These are phyloP conservation scores for Fusarium duplospermum DNA, from an alignment of 2,329 filamentous ascomycete genomes.

Conservation along the genomic window DNA sequence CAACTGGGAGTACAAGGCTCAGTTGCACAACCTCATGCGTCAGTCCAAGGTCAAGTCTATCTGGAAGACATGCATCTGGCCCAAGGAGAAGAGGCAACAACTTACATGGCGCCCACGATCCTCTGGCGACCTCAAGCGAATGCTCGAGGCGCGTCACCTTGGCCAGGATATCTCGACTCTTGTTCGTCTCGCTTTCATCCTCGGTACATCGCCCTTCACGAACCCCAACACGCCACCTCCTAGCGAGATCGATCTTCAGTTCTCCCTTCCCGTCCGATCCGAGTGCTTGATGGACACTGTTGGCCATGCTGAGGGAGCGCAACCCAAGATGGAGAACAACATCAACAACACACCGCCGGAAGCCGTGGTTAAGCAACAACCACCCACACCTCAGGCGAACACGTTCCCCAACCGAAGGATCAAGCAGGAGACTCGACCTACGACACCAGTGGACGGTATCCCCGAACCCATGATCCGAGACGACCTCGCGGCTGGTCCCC, in stretches of 20 bases:
- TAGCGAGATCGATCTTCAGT: conserved; percentile 54
- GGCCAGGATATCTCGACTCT: conserved; percentile 54
- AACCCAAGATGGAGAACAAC: conserved; percentile 43
- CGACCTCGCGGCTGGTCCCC: conserved; percentile 50
- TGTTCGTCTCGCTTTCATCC: conserved; percentile 57
- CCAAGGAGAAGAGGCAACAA: conserved; percentile 55
- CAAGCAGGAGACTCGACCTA: conserved; percentile 51
- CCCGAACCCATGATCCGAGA: conserved; percentile 49
- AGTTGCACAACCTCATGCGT: conserved; percentile 58
- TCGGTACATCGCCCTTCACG: conserved; percentile 56
- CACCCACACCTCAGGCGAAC: conserved; percentile 46
- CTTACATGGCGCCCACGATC: conserved; percentile 56
- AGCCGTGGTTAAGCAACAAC: conserved; percentile 43
- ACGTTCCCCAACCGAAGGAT: conserved; percentile 48
- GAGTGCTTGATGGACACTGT: conserved; percentile 51
- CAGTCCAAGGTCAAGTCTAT: conserved; percentile 56
- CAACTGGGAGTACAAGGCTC: conserved; percentile 57
- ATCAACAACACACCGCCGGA: conserved; percentile 44
- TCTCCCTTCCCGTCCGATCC: conserved; percentile 52
- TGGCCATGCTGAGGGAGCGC: conserved; percentile 40
- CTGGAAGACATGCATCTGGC: conserved; percentile 60
- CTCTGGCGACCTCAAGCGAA: conserved; percentile 57
- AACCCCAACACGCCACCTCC: conserved; percentile 51
- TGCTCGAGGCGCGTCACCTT: conserved; percentile 58
- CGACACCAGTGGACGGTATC: conserved; percentile 49